Evolutionary conservation across 805 yeast genomes (phyloP), one percentile per base, ranked within the genome.

Genomic region (Zygosaccharomyces lentus): DNA sequence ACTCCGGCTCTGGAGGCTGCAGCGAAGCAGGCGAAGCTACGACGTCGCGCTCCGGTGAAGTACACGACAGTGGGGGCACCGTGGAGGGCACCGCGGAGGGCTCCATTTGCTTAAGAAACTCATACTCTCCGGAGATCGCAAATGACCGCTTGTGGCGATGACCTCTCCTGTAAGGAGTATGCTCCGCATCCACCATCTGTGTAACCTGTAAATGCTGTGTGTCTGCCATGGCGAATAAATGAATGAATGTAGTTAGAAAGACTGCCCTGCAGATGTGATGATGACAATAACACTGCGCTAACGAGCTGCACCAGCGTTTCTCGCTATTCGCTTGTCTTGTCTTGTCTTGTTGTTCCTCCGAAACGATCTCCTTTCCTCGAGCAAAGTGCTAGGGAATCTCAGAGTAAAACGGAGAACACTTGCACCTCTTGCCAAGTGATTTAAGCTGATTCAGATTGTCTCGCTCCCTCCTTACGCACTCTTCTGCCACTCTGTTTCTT

Each of bases 91-190:
- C 44, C 25, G 51, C 37, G 9, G 50, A 51, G 2, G 58, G 58
- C 17, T 38, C 41, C 41, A 38, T 38, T 8, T 59, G 62, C 35
- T 63, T 64, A 40, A 67, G 54, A 45, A 67, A 67, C 55, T 85
- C 93, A 60, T 87, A 84, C 61, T 88, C 96, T 3, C 93, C 93
- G 7, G 93, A 84, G 6, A 88, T 82, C 0, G 96, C 96, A 17
- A 91, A 89, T 0, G 96, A 87, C 43, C 96, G 70, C 57, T 87
- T 78, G 58, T 88, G 96, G 37, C 86, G 77, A 66, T 88, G 96
- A 1, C 81, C 78, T 51, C 78, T 69, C 57, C 69, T 69, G 37
- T 64, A 56, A 1, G 72, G 64, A 1, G 69, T 57, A 9, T 48
- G 29, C 9, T 46, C 47, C 8, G 47, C 31, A 25, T 50, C 42